Evolutionary conservation across 2,329 filamentous ascomycete genomes (phyloP), one percentile per base, ranked within the genome.

Genomic region (Aspergillus floridensis): DNA sequence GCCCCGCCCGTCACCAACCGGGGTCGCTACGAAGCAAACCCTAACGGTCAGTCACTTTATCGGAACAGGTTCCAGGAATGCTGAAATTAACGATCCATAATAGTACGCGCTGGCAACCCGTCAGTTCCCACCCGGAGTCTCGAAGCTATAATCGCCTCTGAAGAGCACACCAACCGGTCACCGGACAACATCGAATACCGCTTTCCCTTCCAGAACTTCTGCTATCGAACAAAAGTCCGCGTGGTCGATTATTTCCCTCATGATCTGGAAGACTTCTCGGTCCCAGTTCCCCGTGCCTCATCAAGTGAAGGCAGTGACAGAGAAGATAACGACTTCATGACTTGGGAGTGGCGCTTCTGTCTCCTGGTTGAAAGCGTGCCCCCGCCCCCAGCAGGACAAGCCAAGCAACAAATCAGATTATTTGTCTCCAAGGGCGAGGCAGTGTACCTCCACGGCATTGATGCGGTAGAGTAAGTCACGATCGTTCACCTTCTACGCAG

Each of bases 291-390:
- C 2, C 76, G 73, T 82, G 77, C 53, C 82, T 84, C 38, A 24
- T 66, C 50, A 62, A 68, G 11, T 63, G 74, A 50, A 72, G 73
- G 7, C 68, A 68, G 21, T 44, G 68, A 72, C 5, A 72, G 73
- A 16, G 67, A 69, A 5, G 55, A 63, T n/a, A 58, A 61, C 11
- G 60, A 57, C 10, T 57, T 63, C 29, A 66, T 51, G 29, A 69
- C 73, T 7, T 96, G 91, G 90, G 87, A 95, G 73, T 97, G 93
- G 93, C 83, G 85, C 14, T 97, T 97, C 74, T 85, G 84, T 22
- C 81, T 98, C 24, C 81, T 89, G 12, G 84, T 97, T 1, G 90
- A 96, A 74, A 90, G 93, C 64, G 86, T 84, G 0, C 72, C 77
- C 32, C 70, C 77, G 4, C 72, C 67, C 48, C 63, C 66, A 32